Conservation (phyloP, 129 eudicot species). For the Centella asiatica region DNA sequence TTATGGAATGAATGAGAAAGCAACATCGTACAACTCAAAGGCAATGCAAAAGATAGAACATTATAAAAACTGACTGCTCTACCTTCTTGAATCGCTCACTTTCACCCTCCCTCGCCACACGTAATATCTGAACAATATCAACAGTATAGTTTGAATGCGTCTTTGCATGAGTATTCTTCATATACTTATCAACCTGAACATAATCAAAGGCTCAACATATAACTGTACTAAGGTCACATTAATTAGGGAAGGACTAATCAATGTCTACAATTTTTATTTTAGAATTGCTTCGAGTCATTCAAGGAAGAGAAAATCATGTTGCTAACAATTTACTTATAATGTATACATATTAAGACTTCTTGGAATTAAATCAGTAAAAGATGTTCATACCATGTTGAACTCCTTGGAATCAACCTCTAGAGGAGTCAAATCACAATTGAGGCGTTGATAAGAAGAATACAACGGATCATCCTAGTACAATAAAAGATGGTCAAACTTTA, state of each 20-base stretch:
- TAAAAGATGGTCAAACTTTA: conserved; percentile 2
- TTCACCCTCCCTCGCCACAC: conserved; percentile 84
- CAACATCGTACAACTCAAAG: not conserved
- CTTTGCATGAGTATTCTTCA: conserved; percentile 91
- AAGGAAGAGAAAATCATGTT: conserved; percentile 1
- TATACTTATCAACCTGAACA: conserved; percentile 59
- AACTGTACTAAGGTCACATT: not conserved
- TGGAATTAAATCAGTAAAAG: not conserved
- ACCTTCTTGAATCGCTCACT: conserved; percentile 73
- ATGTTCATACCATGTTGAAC: conserved; percentile 48
- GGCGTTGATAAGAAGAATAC: conserved; percentile 61
- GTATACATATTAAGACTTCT: not conserved
- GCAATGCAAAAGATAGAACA: not conserved
- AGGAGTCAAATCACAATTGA: conserved; percentile 62
- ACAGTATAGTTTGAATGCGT: conserved; percentile 70
- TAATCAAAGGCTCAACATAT: conserved; percentile 1
- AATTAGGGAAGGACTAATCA: not conserved
- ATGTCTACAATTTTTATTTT: not conserved
- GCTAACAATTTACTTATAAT: not conserved
- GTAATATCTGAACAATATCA: conserved; percentile 68
- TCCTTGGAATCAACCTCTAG: conserved; percentile 67
- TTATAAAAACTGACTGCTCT: not conserved
- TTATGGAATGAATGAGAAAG: not conserved
- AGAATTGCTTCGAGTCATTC: not conserved
- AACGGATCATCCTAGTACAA: conserved; percentile 64